Evolutionary conservation across 495 filamentous ascomycete species (phyloP).

Genomic region (Extremus antarcticus): DNA sequence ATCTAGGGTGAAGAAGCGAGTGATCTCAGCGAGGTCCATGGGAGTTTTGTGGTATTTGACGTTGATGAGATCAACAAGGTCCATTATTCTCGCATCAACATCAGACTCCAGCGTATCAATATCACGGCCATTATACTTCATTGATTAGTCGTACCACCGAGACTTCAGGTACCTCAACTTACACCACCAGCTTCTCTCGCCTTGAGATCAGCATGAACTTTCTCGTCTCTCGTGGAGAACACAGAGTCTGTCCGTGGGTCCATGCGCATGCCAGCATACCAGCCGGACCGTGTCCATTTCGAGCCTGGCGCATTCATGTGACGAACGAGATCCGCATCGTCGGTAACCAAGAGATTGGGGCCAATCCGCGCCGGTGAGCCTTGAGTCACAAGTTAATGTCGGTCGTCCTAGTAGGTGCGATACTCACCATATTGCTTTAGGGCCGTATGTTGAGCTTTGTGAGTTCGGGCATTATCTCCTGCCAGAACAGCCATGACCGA

Average conservation of each 20-base stretch:
- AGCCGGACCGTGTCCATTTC: slow-evolving; percentile 17
- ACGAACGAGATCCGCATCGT: slow-evolving; percentile 21
- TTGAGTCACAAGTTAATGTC: background rate
- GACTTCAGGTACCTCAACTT: background rate
- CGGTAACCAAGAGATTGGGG: slow-evolving; percentile 25
- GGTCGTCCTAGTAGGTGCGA: background rate
- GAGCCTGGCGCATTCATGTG: slow-evolving; percentile 24
- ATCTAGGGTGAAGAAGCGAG: slow-evolving; percentile 38
- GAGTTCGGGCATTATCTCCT: background rate
- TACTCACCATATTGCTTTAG: slow-evolving; percentile 1
- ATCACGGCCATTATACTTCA: slow-evolving; percentile 23
- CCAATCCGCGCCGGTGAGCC: slow-evolving; percentile 23
- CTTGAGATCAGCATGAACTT: slow-evolving; percentile 21
- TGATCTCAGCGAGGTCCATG: slow-evolving; percentile 34
- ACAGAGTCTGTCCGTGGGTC: slow-evolving; percentile 23
- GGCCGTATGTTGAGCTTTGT: background rate
- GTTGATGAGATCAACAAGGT: slow-evolving; percentile 21
- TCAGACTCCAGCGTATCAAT: slow-evolving; percentile 20
- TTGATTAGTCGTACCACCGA: background rate
- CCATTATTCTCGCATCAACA: slow-evolving; percentile 21
- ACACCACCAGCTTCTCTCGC: slow-evolving; percentile 22
- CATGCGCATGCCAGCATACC: slow-evolving; percentile 24
- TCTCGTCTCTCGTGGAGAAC: slow-evolving; percentile 23
- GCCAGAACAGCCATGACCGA: background rate
- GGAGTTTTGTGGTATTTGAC: slow-evolving; percentile 28